Percentiles rank a stretch among this genome's conserved stretches.
Conservation (phyloP, 108 stramenopile genomes). For the Stephanodiscus triporus region DNA sequence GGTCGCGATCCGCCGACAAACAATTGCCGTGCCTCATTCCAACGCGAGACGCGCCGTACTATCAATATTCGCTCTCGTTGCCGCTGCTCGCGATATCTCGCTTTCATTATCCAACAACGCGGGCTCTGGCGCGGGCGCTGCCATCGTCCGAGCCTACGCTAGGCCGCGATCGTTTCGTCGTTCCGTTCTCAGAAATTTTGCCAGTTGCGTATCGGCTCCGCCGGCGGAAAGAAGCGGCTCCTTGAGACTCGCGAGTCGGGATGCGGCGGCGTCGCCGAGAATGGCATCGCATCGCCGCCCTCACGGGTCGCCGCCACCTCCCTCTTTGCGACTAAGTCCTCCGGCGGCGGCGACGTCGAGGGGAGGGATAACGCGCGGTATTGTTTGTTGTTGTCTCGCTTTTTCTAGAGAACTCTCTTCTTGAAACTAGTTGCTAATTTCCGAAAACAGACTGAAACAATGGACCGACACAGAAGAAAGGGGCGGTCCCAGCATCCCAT, state of each 20-base stretch:
- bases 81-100: not conserved
- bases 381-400: slow-evolving; percentile 38
- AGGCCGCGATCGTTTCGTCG: no score
- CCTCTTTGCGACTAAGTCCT: not conserved
- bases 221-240: not conserved
- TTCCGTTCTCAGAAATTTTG: no score
- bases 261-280: not conserved
- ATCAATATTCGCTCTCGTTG: not conserved
- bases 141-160: no score
- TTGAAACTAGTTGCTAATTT: no score
- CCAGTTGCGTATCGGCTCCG: no score
- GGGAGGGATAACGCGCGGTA: slow-evolving; percentile 14
- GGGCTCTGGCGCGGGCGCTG: no score
- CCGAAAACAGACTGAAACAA: no score
- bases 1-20: not conserved
- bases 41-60: not conserved
- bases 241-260: not conserved
- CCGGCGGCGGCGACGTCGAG: not conserved
- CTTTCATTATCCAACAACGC: not conserved
- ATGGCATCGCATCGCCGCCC: not conserved
- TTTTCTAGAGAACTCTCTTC: no score
- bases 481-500: no score
- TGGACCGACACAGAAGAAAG: no score
- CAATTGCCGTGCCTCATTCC: not conserved
- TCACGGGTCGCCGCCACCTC: not conserved